A percentile compares a stretch with the other conserved stretches of the same genome.
Evolutionary conservation across 2,329 filamentous ascomycete species (phyloP).

Genomic region (Emydomyces testavorans): DNA sequence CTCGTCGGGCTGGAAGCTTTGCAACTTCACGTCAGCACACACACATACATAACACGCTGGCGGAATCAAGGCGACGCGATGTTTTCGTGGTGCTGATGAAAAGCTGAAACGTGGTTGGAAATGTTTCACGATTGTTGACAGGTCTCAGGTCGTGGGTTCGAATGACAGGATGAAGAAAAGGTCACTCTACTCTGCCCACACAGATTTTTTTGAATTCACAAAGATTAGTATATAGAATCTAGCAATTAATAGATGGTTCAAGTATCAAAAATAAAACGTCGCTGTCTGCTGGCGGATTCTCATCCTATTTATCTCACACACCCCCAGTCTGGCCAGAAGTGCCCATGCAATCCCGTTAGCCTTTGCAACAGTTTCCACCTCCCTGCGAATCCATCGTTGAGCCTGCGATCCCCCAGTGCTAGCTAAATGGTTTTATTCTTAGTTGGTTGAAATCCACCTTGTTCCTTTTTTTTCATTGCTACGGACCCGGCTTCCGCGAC

Average conservation of each 20-base stretch:
- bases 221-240: too few relatives aligned
- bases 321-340: too few relatives aligned
- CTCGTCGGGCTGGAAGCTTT: not conserved
- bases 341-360: conserved; percentile 6
- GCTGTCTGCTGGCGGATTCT: not conserved
- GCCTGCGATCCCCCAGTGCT: not conserved
- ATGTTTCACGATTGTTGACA: conserved; percentile 2
- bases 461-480: not conserved
- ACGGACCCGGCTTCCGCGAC: conserved; percentile 2
- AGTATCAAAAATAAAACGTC: too few relatives aligned
- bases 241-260: too few relatives aligned
- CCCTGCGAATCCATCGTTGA: not conserved
- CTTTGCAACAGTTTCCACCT: conserved; percentile 5
- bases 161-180: not conserved
- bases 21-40: too few relatives aligned
- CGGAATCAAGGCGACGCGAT: not conserved
- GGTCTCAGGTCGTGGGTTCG: not conserved
- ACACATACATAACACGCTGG: not conserved
- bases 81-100: conserved; percentile 6
- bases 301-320: not conserved
- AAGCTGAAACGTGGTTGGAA: conserved; percentile 3
- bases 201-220: too few relatives aligned
- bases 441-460: not conserved
- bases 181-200: too few relatives aligned
- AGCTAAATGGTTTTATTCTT: not conserved